Conservation (phyloP, 2,329 filamentous ascomycete genomes). For the Stachybotrys elegans region DNA sequence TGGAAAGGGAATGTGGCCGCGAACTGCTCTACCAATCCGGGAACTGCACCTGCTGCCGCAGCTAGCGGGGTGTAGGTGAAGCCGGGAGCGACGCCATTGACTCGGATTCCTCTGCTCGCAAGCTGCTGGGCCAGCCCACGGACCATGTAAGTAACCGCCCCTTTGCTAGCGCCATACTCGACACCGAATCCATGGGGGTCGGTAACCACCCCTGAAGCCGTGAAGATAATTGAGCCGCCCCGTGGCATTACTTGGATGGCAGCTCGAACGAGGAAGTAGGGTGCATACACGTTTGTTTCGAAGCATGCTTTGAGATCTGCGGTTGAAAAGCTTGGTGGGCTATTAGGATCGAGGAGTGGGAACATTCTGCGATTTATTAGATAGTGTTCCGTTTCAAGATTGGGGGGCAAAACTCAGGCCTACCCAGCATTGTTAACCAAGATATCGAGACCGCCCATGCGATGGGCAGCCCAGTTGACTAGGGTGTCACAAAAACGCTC, state of each 20-base stretch:
- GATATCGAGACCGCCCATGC: not conserved
- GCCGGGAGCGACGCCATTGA: not conserved
- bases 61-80: not conserved
- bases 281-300: not conserved
- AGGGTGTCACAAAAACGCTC: not conserved
- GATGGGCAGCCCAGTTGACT: not conserved
- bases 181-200: not conserved
- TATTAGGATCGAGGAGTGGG: too few relatives aligned
- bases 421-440: not conserved
- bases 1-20: not conserved
- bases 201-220: not conserved
- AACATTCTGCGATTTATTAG: too few relatives aligned
- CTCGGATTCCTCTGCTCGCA: not conserved
- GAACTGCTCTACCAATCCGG: not conserved
- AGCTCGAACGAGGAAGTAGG: not conserved
- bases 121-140: not conserved
- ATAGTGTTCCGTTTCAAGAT: too few relatives aligned
- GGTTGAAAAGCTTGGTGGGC: not conserved
- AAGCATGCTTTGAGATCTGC: not conserved
- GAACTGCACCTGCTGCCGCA: not conserved
- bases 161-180: not conserved
- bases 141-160: not conserved
- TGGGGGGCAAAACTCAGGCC: too few relatives aligned
- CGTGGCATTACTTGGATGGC: not conserved
- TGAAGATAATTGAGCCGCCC: not conserved